These are phyloP conservation scores for Penicillium canariense DNA, from an alignment of 495 filamentous ascomycete species.

Conservation along the genomic window DNA sequence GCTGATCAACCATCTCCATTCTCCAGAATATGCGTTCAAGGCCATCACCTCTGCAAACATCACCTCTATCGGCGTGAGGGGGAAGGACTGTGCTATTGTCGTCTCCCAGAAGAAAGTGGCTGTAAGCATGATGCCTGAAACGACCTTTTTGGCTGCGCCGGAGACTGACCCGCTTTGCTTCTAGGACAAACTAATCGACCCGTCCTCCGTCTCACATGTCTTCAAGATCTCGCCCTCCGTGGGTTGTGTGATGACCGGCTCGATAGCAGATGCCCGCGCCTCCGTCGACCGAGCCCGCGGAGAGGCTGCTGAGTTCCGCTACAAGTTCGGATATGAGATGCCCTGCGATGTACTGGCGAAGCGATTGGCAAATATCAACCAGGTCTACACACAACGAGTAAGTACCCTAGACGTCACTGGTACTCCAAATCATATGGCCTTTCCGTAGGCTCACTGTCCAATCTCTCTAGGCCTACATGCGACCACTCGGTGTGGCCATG, in stretches of 20 bases:
- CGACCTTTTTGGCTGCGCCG: neutral
- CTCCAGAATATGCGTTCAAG: constrained; percentile 98
- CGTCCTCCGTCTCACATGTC: constrained; percentile 93
- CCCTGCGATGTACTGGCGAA: constrained; percentile 95
- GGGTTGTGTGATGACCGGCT: constrained; percentile 97
- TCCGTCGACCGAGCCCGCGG: constrained; percentile 87
- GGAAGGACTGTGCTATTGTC: constrained; percentile 95
- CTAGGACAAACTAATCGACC: constrained; percentile 98
- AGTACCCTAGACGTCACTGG: constrained; percentile 30
- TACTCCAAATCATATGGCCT: no score
- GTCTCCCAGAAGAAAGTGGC: constrained; percentile 99
- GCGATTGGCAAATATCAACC: constrained; percentile 96
- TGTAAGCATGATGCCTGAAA: constrained; percentile 56
- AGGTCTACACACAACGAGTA: constrained; percentile 97
- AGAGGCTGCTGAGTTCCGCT: constrained; percentile 95
- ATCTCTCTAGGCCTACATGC: constrained; percentile 82
- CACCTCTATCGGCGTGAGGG: constrained; percentile 91
- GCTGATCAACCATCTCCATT: constrained; percentile 25
- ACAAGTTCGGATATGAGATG: constrained; percentile 99
- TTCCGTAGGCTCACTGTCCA: constrained; percentile 13
- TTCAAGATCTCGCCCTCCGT: constrained; percentile 95
- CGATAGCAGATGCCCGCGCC: constrained; percentile 94
- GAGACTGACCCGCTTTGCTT: constrained; percentile 5
- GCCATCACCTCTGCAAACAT: constrained; percentile 99
- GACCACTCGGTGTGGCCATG: constrained; percentile 89